A percentile compares a stretch with the other conserved stretches of the same genome.
phyloP scores from a whole-genome alignment of 306 rosid genomes.

The Dicorynia guianensis region DNA sequence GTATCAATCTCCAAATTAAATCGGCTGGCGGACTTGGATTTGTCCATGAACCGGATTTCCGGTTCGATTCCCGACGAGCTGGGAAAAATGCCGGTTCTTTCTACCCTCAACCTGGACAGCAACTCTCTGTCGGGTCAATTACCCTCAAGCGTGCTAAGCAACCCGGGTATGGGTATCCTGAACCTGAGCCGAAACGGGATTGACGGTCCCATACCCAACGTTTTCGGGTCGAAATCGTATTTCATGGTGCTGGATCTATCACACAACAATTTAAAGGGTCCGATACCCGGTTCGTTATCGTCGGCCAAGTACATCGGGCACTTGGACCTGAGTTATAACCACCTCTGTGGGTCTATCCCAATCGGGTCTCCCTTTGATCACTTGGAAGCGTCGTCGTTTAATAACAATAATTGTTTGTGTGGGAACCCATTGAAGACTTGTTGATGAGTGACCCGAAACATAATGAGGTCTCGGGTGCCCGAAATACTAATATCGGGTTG shows the following conservation, averaged over 20 bases:
- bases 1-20: slow-evolving; percentile 53
- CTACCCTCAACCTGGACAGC: slow-evolving; percentile 68
- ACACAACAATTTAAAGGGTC: slow-evolving; percentile 68
- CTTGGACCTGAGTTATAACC: slow-evolving; percentile 81
- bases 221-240: slow-evolving; percentile 63
- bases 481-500: not conserved
- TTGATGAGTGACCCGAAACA: slow-evolving; percentile 30
- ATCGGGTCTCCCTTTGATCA: slow-evolving; percentile 83
- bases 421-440: slow-evolving; percentile 83
- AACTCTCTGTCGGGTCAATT: slow-evolving; percentile 69
- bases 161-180: slow-evolving; percentile 73
- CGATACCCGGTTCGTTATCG: slow-evolving; percentile 70
- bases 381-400: slow-evolving; percentile 76
- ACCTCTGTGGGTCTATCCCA: slow-evolving; percentile 87
- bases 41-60: slow-evolving; percentile 69
- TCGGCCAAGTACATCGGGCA: slow-evolving; percentile 75
- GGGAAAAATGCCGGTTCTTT: slow-evolving; percentile 82
- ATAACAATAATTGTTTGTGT: slow-evolving; percentile 80
- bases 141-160: slow-evolving; percentile 58
- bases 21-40: slow-evolving; percentile 81
- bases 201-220: slow-evolving; percentile 74
- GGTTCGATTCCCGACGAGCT: slow-evolving; percentile 63
- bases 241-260: slow-evolving; percentile 87
- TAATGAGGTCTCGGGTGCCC: not conserved
- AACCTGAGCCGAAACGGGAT: slow-evolving; percentile 82